These are phyloP conservation scores for Stagonosporopsis vannaccii DNA, from an alignment of 2,329 filamentous ascomycete genomes.

Conservation along the genomic window DNA sequence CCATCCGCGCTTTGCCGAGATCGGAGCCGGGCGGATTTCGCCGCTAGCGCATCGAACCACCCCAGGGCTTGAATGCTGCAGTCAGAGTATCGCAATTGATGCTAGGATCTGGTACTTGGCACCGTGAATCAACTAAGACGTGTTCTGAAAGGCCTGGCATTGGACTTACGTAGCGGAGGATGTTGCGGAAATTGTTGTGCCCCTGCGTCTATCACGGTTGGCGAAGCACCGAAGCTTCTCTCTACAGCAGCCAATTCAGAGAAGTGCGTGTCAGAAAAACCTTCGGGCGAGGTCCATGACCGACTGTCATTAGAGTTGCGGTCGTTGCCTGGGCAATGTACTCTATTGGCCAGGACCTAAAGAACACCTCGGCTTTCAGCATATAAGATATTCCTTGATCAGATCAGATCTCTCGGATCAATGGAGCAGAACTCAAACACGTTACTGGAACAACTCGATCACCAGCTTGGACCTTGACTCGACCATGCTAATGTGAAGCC, in stretches of 20 bases:
- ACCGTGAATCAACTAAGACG: background rate
- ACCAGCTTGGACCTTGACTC: no score
- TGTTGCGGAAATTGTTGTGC: background rate
- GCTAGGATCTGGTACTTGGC: background rate
- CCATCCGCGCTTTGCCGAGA: constrained; percentile 26
- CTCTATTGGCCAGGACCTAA: no score
- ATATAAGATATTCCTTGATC: no score
- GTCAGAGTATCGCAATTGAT: background rate
- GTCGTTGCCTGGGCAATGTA: no score
- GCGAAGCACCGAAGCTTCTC: background rate
- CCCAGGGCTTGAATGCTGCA: background rate
- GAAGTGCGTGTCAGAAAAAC: no score
- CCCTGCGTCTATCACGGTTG: background rate
- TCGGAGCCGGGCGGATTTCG: constrained; percentile 24
- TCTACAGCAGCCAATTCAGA: background rate
- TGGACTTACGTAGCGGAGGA: background rate
- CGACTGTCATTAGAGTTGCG: no score
- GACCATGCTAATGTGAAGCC: no score
- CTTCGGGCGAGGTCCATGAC: no score
- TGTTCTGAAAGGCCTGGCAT: background rate
- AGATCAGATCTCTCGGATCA: no score
- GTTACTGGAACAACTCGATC: no score
- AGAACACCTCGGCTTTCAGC: no score
- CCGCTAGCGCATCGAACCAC: constrained; percentile 5
- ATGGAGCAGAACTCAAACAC: no score